Base-by-base conservation (phyloP, 768 basidiomycete species). In the Boletus rufocinnamomeus region DNA sequence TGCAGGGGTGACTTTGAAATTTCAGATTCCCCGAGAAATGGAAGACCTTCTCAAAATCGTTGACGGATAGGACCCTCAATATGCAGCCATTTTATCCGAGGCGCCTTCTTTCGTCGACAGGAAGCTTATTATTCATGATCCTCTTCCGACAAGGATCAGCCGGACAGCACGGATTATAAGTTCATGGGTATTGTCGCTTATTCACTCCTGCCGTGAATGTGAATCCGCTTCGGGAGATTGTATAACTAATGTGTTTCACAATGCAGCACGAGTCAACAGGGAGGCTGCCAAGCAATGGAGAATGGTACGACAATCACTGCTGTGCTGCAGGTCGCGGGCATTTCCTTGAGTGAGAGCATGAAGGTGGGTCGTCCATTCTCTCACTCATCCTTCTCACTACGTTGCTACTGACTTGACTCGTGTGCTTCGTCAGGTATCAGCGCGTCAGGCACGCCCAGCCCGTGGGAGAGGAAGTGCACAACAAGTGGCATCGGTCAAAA, bases 91-190 rank as follows among this genome's bases (percentile, higher is more conserved):
- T 46, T 45, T 62, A 16, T 60, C 45, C 30, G 61, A 66, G 55
- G 67, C 56, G 38, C 62, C 67, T 21, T 75, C 63, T n/a, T 73
- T 68, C 62, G 59, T 71, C 17, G 76, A 79, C 54, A 76, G 74
- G 75, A 73, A 74, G 58, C 65, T 77, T 30, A 60, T 73, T 17
- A 70, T 77, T n/a, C 78, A 78, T 61, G 61, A 52, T 51, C 25
- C 25, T n/a, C 50, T 27, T 38, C 17, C 50, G 35, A 71, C 69
- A 8, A 77, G 76, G 76, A 68, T 79, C 19, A 60, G 49, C 58
- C 59, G 57, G 51, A 64, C 45, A 30, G 64, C 56, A 34, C 59
- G 58, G 3, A 59, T 67, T 17, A 59, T 60, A n/a, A n/a, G 28
- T 51, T 69, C 21, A 61, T 65, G 17, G 61, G 62, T 19, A 65